A percentile compares a stretch with the other conserved stretches of the same genome.
Conservation (phyloP, 257 asterid genomes). For the Marsdenia floribunda region DNA sequence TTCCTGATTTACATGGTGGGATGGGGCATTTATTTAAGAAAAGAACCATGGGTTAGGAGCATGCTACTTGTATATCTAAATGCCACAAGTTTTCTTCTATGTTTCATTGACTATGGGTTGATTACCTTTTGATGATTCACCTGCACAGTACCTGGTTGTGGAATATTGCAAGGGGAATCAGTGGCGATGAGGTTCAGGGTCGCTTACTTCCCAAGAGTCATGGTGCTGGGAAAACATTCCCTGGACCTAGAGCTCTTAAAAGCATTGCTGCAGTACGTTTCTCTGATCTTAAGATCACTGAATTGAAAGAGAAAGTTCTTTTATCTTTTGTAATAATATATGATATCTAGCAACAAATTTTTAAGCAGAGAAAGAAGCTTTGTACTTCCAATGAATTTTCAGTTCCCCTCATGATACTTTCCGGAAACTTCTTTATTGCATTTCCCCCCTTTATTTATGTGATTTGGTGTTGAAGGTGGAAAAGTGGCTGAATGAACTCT, state of each 20-base stretch:
- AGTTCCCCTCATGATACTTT: background rate
- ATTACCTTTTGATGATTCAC: conserved; percentile 8
- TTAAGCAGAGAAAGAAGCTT: background rate
- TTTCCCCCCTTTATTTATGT: background rate
- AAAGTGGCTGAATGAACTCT: conserved; percentile 78
- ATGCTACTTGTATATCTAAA: no score
- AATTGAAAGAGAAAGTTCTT: background rate
- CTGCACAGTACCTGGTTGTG: conserved; percentile 82
- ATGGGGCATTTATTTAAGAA: background rate
- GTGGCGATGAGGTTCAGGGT: conserved; percentile 86
- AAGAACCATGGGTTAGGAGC: background rate
- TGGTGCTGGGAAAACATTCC: conserved; percentile 96
- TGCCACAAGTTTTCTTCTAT: background rate
- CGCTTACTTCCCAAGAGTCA: conserved; percentile 98
- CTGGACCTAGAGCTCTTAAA: conserved; percentile 82
- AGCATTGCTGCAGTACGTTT: conserved; percentile 50
- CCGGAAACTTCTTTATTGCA: background rate
- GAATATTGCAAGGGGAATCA: conserved; percentile 84
- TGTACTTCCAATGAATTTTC: background rate
- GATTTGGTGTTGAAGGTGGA: conserved; percentile 53
- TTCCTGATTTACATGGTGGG: background rate
- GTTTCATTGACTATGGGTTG: background rate
- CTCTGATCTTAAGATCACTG: background rate
- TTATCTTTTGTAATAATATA: background rate
- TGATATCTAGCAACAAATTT: background rate